These are phyloP conservation scores for Inonotus obliquus DNA, from an alignment of 1,284 basidiomycete species.

Conservation along the genomic window DNA sequence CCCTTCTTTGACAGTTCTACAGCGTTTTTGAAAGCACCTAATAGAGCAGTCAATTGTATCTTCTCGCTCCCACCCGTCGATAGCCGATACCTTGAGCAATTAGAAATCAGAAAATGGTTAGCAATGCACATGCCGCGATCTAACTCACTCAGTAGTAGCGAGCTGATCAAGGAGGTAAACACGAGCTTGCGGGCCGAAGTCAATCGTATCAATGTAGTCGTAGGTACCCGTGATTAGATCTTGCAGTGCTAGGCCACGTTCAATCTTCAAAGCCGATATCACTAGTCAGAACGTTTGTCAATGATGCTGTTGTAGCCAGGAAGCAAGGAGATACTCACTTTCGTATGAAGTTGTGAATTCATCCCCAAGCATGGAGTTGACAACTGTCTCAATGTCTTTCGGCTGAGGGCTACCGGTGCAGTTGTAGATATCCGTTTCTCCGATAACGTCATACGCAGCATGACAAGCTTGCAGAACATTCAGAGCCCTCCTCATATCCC, in stretches of 20 bases:
- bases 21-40: conserved; percentile 92
- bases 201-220: conserved; percentile 85
- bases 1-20: conserved; percentile 60
- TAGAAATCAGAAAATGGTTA: conserved; percentile 8
- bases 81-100: conserved; percentile 71
- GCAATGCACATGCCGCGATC: background rate
- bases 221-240: conserved; percentile 94
- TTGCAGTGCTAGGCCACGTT: conserved; percentile 91
- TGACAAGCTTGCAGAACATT: conserved; percentile 98
- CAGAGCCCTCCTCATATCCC: conserved; percentile 96
- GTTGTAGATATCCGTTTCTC: conserved; percentile 91
- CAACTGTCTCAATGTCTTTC: conserved; percentile 86
- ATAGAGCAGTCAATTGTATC: conserved; percentile 87
- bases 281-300: conserved; percentile 42
- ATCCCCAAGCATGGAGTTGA: conserved; percentile 94
- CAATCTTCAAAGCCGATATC: conserved; percentile 83
- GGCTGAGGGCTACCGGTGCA: conserved; percentile 98
- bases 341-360: conserved; percentile 93
- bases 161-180: conserved; percentile 90
- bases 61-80: conserved; percentile 94
- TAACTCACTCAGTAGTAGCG: conserved; percentile 82
- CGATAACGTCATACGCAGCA: conserved; percentile 87
- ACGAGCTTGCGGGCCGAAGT: conserved; percentile 81
- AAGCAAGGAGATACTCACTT: conserved; percentile 45
- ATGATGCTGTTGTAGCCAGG: background rate